Evolutionary conservation across 2,329 filamentous ascomycete genomes (phyloP), one percentile per base, ranked within the genome.

Genomic region (Colletotrichum ledebouriae): DNA sequence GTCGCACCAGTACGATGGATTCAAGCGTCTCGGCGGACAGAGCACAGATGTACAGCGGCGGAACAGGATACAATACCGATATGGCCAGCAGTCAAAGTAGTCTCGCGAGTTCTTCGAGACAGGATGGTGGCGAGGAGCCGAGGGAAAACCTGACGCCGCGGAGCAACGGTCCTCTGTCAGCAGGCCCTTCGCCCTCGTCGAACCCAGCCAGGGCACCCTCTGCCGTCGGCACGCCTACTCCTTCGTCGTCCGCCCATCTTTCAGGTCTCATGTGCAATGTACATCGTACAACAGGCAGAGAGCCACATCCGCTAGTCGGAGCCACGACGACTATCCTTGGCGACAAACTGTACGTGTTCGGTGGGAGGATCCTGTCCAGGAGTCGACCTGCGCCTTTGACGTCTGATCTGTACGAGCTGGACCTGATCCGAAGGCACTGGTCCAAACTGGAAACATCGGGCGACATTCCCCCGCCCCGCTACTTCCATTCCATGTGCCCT

Each of bases 331-430:
- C 96, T 0, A 93, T 98, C 55, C 80, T 99, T 1, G 96, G 95
- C 33, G 96, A 99, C 79, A 98, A 97, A 78, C 85, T 99, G 22
- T 99, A 97, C 78, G 94, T 98, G 3, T 99, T 98, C 82, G 96
- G 96, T 53, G 96, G 96, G 7, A 88, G 95, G 60, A 89, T 97
- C 73, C 82, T 98, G 59, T 98, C 96, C 13, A 85, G 94, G 72
- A 95, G 90, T 71, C 89, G 93, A 63, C 93, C 94, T 9, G 84
- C 87, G 6, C 91, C 93, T 58, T 83, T 99, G 70, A 98, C 94
- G 0, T 91, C 94, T 6, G 94, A 98, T 75, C 83, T 99, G 68
- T 98, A 97, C 79, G 95, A 98, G 78, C 83, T 99, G 63, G 95
- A 99, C 78, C 85, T 99, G 52, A 92, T 98, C 71, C 88, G 91